Evolutionary conservation across 768 basidiomycete genomes (phyloP), one percentile per base, ranked within the genome.

Genomic region (Suillus spraguei): DNA sequence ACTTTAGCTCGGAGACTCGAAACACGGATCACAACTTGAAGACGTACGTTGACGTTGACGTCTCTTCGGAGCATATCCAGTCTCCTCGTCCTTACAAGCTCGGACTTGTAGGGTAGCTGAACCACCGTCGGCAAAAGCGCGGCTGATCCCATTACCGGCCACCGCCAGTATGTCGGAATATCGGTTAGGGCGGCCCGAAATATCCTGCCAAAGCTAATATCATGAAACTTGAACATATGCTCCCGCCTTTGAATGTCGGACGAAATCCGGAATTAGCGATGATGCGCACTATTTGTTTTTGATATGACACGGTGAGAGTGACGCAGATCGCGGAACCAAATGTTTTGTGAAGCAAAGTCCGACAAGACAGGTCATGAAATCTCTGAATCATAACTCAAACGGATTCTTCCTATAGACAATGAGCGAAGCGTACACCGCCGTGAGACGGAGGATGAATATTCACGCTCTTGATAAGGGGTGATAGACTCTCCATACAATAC

Each of bases 51-150:
- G 24, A 55, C 54, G 11, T 39, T 3, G 20, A 24, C 5, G 54
- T 10, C 55, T 56, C 10, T 17, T 6, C 39, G 56, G 56, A 58
- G 24, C 56, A 41, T 58, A 58, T 20, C 56, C 56, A 41, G 38
- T 39, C 38, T 58, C 17, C 24, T 28, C 24, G 5, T 39, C 10
- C 50, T 20, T 20, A 32, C 35, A 36, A 10, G 35, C 56, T 58
- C 56, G 56, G 56, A 41, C 38, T 28, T 41, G 39, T 11, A 20
- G 52, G 39, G 38, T 58, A 24, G 38, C 28, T 41, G 38, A 28
- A 58, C 24, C 5, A 38, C n/a, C 17, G 17, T 20, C 38, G 56
- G 56, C 17, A 41, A 41, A 24, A 41, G 9, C 20, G 56, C 56
- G 56, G 56, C 39, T 58, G 38, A 38, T 56, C 36, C 17, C 17